Conservation (phyloP, 2,329 filamentous ascomycete genomes). For the Trichophyton benhamiae region DNA sequence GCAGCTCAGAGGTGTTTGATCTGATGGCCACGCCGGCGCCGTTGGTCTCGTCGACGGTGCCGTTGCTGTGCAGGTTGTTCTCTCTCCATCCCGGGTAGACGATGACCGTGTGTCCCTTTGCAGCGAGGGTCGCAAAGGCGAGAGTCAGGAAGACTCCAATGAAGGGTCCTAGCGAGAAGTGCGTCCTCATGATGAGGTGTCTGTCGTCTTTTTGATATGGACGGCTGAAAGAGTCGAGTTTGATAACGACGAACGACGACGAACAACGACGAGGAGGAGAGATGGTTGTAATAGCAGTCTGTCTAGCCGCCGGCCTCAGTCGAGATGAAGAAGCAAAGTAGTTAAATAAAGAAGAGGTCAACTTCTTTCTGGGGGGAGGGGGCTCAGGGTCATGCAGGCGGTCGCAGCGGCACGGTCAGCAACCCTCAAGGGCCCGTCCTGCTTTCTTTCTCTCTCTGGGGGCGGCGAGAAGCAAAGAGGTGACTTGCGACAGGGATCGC, state of each 20-base stretch:
- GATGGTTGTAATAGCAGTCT: background rate
- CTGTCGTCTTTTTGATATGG: background rate
- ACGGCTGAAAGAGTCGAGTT: background rate
- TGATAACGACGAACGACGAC: too few relatives aligned
- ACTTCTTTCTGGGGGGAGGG: background rate
- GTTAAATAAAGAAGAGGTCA: background rate
- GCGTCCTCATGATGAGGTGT: conserved; percentile 19
- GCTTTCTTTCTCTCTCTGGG: too few relatives aligned
- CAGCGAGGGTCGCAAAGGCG: conserved; percentile 28
- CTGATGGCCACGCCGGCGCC: conserved; percentile 37
- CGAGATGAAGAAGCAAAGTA: background rate
- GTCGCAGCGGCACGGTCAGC: background rate
- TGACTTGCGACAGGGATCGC: background rate
- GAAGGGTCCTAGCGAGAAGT: conserved; percentile 21
- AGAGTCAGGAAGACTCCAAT: conserved; percentile 20
- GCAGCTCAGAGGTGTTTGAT: conserved; percentile 30
- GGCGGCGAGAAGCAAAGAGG: background rate
- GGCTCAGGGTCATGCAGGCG: background rate
- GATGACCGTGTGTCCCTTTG: conserved; percentile 58
- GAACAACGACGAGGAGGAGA: background rate
- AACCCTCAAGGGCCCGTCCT: background rate
- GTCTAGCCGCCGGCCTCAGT: background rate
- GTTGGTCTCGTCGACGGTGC: conserved; percentile 37
- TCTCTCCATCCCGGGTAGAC: conserved; percentile 79
- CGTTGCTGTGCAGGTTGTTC: conserved; percentile 70